A percentile compares a stretch with the other conserved stretches of the same genome.
These are phyloP conservation scores for Chaetomiaceae sp. DNA, from an alignment of 2,329 filamentous ascomycete genomes.

Conservation along the genomic window DNA sequence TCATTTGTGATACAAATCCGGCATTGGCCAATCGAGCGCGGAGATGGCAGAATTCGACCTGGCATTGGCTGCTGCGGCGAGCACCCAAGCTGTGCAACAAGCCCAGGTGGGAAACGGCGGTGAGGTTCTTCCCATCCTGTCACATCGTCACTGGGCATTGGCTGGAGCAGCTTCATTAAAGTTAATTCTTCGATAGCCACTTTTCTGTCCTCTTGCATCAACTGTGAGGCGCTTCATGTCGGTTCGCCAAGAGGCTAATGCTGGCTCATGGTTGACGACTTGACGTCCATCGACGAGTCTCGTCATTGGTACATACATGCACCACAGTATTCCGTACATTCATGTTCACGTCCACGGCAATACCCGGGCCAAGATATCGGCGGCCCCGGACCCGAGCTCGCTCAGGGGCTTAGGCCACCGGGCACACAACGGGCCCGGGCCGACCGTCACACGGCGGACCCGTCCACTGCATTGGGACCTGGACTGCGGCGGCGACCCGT, in stretches of 20 bases:
- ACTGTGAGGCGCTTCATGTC: too few relatives aligned
- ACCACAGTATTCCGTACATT: too few relatives aligned
- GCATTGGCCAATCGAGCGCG: constrained; percentile 8
- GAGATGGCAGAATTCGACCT: neutral
- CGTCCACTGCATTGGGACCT: neutral
- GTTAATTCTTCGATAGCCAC: neutral
- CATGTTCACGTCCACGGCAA: too few relatives aligned
- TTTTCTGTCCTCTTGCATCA: too few relatives aligned
- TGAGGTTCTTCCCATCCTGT: constrained; percentile 8
- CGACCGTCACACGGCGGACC: neutral
- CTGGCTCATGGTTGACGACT: too few relatives aligned
- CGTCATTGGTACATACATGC: too few relatives aligned
- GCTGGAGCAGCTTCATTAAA: neutral
- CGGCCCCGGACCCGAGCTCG: too few relatives aligned
- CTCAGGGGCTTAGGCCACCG: too few relatives aligned
- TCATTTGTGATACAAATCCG: too few relatives aligned
- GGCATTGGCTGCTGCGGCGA: constrained; percentile 7
- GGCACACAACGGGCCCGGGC: constrained; percentile 1
- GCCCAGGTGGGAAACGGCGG: constrained; percentile 8
- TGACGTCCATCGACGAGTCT: too few relatives aligned
- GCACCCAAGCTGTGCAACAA: neutral
- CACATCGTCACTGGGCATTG: neutral
- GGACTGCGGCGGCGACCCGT: neutral
- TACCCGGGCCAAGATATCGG: too few relatives aligned
- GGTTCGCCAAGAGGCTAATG: too few relatives aligned